Base-by-base conservation (phyloP, 768 basidiomycete genomes). In the Clavaria fumosa region DNA sequence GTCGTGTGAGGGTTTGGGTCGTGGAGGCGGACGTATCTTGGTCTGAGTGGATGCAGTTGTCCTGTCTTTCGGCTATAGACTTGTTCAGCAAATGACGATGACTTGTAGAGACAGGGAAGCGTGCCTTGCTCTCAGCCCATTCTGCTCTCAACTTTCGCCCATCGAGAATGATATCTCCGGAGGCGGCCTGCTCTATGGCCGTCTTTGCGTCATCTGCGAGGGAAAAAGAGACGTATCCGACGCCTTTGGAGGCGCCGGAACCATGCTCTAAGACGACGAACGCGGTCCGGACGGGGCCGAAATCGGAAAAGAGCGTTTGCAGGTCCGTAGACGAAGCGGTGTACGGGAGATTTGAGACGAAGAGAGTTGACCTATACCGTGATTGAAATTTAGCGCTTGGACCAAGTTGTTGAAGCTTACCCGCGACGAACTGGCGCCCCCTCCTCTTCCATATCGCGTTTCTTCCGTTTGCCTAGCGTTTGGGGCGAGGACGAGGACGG, bases 181-280 rank as follows among this genome's bases (percentile, higher is more conserved):
- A 64, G 23, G 69, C 61, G 35, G 84, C 67, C 31, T 72, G 69
- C 35, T 74, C 68, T 38, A 77, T 72, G 2, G 79, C 79, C 23
- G 64, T 53, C 49, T 85, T 70, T 5, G 90, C 93, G 56, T 97
- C 95, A 49, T 95, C 85, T 39, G 69, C 73, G 39, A 88, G 65
- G 1, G 89, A 75, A 56, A 93, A 97, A 1, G 86, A 79, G 44
- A 96, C 86, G 52, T 95, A 97, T 43, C 95, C 95, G 15, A 97
- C 90, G 45, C 93, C 93, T 53, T 96, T 95, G 1, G 88, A 90
- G 4, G 71, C 60, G 12, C 75, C 74, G 1, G 73, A 70, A 23
- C 69, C 78, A 5, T 70, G 75, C 38, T 90, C 79, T 9, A 76
- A 72, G 14, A 96, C 95, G 5, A 99, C 78, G 50, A 99, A 97